A percentile compares a stretch with the other conserved stretches of the same genome.
Evolutionary conservation across 768 basidiomycete species (phyloP).

Genomic region (Naganishia randhawae): DNA sequence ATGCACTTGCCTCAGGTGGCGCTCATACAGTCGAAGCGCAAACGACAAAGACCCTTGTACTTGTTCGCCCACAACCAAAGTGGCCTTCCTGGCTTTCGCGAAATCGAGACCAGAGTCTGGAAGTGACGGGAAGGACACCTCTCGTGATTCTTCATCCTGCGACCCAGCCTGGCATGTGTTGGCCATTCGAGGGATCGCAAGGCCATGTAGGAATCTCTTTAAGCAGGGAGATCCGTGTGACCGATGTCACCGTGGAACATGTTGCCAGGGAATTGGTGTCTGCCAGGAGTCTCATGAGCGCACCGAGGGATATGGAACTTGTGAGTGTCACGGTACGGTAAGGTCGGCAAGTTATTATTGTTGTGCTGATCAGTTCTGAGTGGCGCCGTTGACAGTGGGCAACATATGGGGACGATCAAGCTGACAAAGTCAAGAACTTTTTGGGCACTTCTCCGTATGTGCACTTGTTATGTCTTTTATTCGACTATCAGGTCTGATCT

Average conservation of each 20-base stretch:
- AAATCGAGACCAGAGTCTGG: conserved; percentile 53
- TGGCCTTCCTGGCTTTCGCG: conserved; percentile 55
- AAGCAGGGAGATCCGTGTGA: conserved; percentile 59
- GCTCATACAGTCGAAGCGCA: conserved; percentile 74
- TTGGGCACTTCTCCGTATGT: conserved; percentile 25
- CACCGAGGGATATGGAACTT: conserved; percentile 81
- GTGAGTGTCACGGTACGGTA: conserved; percentile 35
- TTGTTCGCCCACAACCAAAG: conserved; percentile 48
- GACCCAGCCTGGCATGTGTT: conserved; percentile 76
- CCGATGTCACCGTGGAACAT: conserved; percentile 80
- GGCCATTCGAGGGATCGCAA: conserved; percentile 75
- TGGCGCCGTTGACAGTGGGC: conserved; percentile 13
- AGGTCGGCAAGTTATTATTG: neutral
- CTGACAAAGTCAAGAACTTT: conserved; percentile 7
- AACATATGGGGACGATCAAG: neutral
- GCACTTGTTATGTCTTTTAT: neutral
- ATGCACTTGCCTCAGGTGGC: conserved; percentile 77
- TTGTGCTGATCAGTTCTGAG: neutral
- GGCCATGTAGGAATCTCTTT: conserved; percentile 83
- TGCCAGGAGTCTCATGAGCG: conserved; percentile 63
- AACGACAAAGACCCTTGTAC: conserved; percentile 73
- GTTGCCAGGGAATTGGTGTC: conserved; percentile 74
- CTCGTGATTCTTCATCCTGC: conserved; percentile 85
- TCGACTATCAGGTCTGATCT: neutral
- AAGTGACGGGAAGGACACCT: conserved; percentile 69